Percentiles rank a stretch among this genome's conserved stretches.
Conservation (phyloP, 306 rosid genomes). For the Purshia tridentata region DNA sequence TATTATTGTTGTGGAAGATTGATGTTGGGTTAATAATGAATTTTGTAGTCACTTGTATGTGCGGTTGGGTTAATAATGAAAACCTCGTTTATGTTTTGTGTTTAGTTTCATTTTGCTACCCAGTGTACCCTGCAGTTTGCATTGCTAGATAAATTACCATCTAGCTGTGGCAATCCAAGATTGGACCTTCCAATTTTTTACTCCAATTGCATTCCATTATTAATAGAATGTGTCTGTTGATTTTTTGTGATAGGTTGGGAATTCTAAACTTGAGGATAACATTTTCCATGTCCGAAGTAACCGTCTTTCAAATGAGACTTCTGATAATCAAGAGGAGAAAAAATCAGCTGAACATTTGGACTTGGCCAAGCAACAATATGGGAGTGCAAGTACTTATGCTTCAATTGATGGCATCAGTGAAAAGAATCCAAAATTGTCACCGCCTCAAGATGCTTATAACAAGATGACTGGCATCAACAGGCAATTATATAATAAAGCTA, state of each 20-base stretch:
- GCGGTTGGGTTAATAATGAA: neutral
- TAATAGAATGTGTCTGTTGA: conserved; percentile 24
- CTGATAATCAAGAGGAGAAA: conserved; percentile 46
- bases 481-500: conserved; percentile 42
- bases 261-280: conserved; percentile 40
- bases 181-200: neutral
- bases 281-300: conserved; percentile 39
- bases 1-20: neutral
- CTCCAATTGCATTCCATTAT: conserved; percentile 10
- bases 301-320: conserved; percentile 33
- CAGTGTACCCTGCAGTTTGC: neutral
- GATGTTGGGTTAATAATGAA: neutral
- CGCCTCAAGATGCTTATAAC: conserved; percentile 45
- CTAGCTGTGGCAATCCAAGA: neutral
- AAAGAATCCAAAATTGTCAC: conserved; percentile 34
- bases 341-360: conserved; percentile 39
- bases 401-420: conserved; percentile 45
- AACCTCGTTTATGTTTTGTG: neutral
- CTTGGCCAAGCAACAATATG: conserved; percentile 44
- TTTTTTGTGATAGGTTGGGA: conserved; percentile 57
- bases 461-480: conserved; percentile 38
- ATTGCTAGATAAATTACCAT: neutral
- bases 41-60: neutral
- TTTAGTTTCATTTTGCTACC: neutral
- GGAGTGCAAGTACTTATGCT: conserved; percentile 37